Percentiles rank a stretch among this genome's conserved stretches.
These are phyloP conservation scores for Penicillium maclennaniae DNA, from an alignment of 495 filamentous ascomycete species.

Conservation along the genomic window DNA sequence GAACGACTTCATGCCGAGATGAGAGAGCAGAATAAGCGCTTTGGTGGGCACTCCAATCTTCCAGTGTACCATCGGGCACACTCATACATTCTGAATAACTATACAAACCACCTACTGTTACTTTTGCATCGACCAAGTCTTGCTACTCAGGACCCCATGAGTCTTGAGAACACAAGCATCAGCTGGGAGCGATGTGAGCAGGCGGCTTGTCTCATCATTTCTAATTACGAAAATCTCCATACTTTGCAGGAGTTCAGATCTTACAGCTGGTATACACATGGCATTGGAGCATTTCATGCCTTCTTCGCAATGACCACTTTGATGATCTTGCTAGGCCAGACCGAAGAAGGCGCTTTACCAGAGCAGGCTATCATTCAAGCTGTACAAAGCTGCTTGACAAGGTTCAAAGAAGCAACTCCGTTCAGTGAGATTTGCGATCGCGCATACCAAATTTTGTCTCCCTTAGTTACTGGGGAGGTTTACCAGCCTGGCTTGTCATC, in stretches of 20 bases:
- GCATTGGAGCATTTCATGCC: slow-evolving; percentile 7
- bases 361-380: background rate
- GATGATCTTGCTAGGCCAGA: background rate
- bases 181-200: slow-evolving; percentile 1
- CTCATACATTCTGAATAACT: slow-evolving; percentile 9
- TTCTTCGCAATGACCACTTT: slow-evolving; percentile 5
- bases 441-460: background rate
- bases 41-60: background rate
- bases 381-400: background rate
- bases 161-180: background rate
- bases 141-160: background rate
- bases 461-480: background rate
- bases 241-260: background rate
- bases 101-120: slow-evolving; percentile 9
- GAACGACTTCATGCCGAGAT: slow-evolving; percentile 1
- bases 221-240: slow-evolving; percentile 3
- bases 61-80: slow-evolving; percentile 9
- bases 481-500: background rate
- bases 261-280: slow-evolving; percentile 7
- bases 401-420: background rate
- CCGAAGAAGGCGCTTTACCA: background rate
- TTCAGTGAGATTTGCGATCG: slow-evolving; percentile 3
- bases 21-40: background rate
- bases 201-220: slow-evolving; percentile 3
- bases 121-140: slow-evolving; percentile 1